Percentiles rank a stretch among this genome's conserved stretches.
phyloP scores from a whole-genome alignment of 768 basidiomycete species.

The Lentinula lateritia region DNA sequence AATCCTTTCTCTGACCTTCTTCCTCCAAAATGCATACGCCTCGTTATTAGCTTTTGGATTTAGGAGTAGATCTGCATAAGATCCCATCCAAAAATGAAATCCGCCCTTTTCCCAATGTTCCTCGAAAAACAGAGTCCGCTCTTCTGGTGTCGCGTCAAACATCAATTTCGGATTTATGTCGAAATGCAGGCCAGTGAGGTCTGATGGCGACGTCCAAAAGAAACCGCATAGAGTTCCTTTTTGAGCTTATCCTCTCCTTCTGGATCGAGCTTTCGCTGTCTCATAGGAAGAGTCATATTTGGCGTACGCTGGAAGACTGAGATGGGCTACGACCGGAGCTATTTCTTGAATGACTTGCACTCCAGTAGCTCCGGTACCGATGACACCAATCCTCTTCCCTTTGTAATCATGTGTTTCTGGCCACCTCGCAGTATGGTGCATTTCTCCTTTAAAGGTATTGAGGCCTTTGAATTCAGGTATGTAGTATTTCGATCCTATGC shows the following conservation, averaged over 20 bases:
- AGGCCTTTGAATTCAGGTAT: constrained; percentile 4
- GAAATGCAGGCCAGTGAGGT: constrained; percentile 1
- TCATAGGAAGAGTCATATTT: constrained; percentile 5
- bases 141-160: constrained; percentile 8
- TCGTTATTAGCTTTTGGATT: constrained; percentile 1
- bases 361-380: constrained; percentile 2
- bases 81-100: constrained; percentile 1
- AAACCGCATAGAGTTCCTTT: background rate
- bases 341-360: constrained; percentile 9
- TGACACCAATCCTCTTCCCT: constrained; percentile 6
- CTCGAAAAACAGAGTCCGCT: constrained; percentile 8
- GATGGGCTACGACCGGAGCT: constrained; percentile 3
- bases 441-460: background rate
- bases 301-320: constrained; percentile 13
- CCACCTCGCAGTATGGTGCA: constrained; percentile 2
- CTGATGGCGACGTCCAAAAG: background rate
- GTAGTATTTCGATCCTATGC: background rate
- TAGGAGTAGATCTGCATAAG: constrained; percentile 1
- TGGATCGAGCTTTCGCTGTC: background rate
- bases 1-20: constrained; percentile 2
- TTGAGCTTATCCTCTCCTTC: background rate
- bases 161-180: background rate
- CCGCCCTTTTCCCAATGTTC: constrained; percentile 12
- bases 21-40: constrained; percentile 6
- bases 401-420: background rate